Percentiles rank a stretch among this genome's conserved stretches.
Evolutionary conservation across 2,329 filamentous ascomycete genomes (phyloP).

Genomic region (Arthrobotrys sinensis): DNA sequence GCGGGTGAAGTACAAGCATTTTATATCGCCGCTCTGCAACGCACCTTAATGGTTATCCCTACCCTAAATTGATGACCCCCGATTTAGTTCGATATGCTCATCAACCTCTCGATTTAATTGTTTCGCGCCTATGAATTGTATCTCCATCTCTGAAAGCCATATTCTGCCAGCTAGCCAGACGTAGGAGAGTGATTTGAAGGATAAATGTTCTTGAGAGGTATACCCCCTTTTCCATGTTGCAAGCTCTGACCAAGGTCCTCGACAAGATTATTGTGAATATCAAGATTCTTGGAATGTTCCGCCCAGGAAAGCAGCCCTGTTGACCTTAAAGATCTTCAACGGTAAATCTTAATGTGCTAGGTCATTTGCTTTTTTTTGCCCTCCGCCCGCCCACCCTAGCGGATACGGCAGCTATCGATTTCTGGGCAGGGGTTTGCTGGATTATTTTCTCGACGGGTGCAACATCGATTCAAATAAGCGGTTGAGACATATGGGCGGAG

Average conservation of each 20-base stretch:
- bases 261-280: not conserved
- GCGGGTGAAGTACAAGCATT: conserved; percentile 14
- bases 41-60: conserved; percentile 14
- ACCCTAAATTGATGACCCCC: conserved; percentile 3
- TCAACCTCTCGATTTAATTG: conserved; percentile 25
- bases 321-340: conserved; percentile 33
- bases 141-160: not conserved
- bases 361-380: conserved; percentile 32
- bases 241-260: not conserved
- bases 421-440: conserved; percentile 13
- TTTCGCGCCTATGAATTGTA: not conserved
- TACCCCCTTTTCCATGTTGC: not conserved
- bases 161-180: no score
- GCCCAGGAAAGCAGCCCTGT: conserved; percentile 1
- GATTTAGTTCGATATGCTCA: not conserved
- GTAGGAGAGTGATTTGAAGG: no score
- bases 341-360: conserved; percentile 26
- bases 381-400: conserved; percentile 4
- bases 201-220: not conserved
- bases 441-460: not conserved
- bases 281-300: conserved; percentile 15
- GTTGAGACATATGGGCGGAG: not conserved
- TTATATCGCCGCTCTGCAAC: conserved; percentile 35
- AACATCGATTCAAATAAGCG: conserved; percentile 1
- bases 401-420: conserved; percentile 17